Evolutionary conservation across 441 rosid genomes (phyloP), one percentile per base, ranked within the genome.

Genomic region (Jatropha multifida): DNA sequence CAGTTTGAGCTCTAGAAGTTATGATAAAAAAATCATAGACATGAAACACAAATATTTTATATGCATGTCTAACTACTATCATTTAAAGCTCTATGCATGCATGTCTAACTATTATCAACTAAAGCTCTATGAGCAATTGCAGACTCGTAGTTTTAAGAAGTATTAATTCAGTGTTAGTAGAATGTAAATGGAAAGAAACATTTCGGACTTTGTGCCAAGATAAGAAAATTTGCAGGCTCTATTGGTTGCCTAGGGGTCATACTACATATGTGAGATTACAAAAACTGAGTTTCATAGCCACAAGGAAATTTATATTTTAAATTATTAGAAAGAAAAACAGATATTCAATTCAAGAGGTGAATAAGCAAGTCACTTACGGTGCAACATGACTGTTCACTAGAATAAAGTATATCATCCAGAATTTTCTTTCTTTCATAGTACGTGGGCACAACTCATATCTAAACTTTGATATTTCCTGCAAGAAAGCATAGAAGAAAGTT

Each of bases 401-500:
- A 69, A 78, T 77, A 76, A 93, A 95, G 77, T 95, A 95, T 72
- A 90, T 92, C 83, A 81, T 86, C 98, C 99, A 95, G 83, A 95
- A 95, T 71, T 83, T 88, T 41, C 81, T 81, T 76, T 95, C 99
- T 86, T 92, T 92, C 91, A 93, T 81, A 61, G 75, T 68, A 63
- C 93, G 83, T 1, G 98, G 99, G 75, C 99, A 95, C 70, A 90
- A 79, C 85, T 83, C 85, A 68, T 90, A 95, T 83, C 99, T 88
- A 72, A 95, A 83, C 78, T 86, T 89, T 42, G 99, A 85, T 69
- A 95, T 91, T 85, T 90, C 94, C 99, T 95, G 82, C 46, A 70
- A 81, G 10, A 48, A 65, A 27, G 55, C 54, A n/a, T 60, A 73
- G 64, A 17, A 4, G 64, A 69, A 56, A 69, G 9, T 59, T 59